Percentiles rank a stretch among this genome's conserved stretches.
Evolutionary conservation across 441 rosid genomes (phyloP).

Genomic region (Sinapis alba): DNA sequence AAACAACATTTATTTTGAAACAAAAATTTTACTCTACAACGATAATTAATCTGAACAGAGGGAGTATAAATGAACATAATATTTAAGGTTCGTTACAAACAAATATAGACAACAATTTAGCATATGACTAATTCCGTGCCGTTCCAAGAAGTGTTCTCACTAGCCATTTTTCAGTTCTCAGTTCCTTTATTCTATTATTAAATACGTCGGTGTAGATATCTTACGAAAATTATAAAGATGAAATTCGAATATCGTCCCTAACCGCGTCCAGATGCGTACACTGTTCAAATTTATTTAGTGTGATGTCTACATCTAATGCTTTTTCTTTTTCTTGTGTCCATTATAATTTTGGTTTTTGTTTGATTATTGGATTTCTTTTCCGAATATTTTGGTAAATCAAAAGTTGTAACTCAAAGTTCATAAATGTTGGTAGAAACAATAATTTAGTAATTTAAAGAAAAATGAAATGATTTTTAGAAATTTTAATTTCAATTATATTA

Average conservation of each 20-base stretch:
- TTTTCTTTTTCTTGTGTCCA: background rate
- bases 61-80: no score
- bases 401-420: background rate
- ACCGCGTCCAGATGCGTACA: conserved; percentile 1
- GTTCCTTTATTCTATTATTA: background rate
- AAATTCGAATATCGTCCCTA: background rate
- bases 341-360: background rate
- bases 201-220: background rate
- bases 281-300: background rate
- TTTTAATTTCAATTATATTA: background rate
- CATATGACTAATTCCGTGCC: conserved; percentile 1
- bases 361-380: background rate
- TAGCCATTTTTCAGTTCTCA: background rate
- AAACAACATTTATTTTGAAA: no score
- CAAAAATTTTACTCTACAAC: no score
- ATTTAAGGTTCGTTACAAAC: background rate
- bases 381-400: background rate
- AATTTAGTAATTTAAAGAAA: background rate
- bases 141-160: conserved; percentile 11
- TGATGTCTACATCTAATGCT: background rate
- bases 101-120: background rate
- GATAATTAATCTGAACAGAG: no score
- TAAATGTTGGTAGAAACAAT: background rate
- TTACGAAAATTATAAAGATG: background rate
- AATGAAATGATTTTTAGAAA: background rate